Base-by-base conservation (phyloP, 2,329 filamentous ascomycete genomes). In the Aureobasidium musti region DNA sequence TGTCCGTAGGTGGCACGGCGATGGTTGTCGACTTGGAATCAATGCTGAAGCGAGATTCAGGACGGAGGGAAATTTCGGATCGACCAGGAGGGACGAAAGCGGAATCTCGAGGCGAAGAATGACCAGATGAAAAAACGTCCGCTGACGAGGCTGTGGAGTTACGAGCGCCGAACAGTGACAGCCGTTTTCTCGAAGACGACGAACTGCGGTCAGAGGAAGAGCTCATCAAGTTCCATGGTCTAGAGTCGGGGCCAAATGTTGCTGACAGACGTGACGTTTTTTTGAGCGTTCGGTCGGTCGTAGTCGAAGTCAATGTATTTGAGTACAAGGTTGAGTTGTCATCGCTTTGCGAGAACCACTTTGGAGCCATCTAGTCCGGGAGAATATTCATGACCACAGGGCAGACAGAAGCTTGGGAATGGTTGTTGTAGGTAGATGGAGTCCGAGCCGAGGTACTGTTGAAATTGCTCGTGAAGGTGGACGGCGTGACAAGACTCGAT, bases 291-390 rank as follows among this genome's bases (percentile, higher is more conserved):
- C 47, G 35, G 8, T 63, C 60, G 33, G 49, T 43, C 19, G 49
- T 23, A 23, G 28, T 63, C 4, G 33, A 63, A 53, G 47, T 21
- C 60, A 53, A 45, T 21, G 47, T 17, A 23, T 63, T 23, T 41
- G 60, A 19, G 14, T 53, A 23, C 53, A 35, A 49, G n/a, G 41
- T 17, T 37, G 30, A 43, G 30, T 6, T 53, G 35, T 63, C 45
- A 53, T 63, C 60, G 26, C 60, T 63, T 43, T 63, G 60, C 60
- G 60, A 63, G 43, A 53, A 63, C 60, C 60, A 63, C 45, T 63
- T 63, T 63, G 43, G 45, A 63, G 59, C 30, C 59, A 63, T 63
- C 45, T 63, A 63, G 59, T 63, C 59, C 45, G 43, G 59, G 45
- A 49, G 45, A 63, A n/a, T 8, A 63, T 63, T 63, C 59, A 63